Evolutionary conservation across 1,284 basidiomycete species (phyloP).

Genomic region (Athelia psychrophila): DNA sequence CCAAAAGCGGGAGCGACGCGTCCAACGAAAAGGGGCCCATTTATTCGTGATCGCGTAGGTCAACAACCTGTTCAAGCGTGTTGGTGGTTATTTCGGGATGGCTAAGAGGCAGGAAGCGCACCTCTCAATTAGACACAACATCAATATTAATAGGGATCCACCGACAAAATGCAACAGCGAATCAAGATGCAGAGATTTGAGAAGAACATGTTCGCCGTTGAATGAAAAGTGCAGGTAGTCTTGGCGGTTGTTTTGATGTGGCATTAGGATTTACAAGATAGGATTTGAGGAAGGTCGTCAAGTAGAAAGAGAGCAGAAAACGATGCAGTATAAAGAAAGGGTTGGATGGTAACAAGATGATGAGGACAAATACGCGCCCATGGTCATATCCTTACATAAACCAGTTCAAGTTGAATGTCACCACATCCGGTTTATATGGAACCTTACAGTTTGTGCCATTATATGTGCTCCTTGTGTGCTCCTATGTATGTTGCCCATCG

Average conservation of each 20-base stretch:
- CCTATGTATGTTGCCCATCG: no score
- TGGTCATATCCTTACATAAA: no score
- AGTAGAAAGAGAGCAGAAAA: no score
- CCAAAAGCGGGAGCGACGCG: conserved; percentile 38
- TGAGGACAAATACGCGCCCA: no score
- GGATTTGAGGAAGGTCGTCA: no score
- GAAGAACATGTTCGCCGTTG: conserved; percentile 53
- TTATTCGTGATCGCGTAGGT: conserved; percentile 46
- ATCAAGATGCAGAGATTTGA: conserved; percentile 46
- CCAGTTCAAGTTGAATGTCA: no score
- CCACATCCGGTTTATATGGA: no score
- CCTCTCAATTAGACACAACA: conserved; percentile 60
- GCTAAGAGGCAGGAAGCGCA: no score
- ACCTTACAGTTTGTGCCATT: no score
- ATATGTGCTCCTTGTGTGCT: no score
- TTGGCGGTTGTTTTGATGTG: conserved; percentile 41
- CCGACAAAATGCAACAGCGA: conserved; percentile 43
- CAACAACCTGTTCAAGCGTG: conserved; percentile 36
- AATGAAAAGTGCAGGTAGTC: conserved; percentile 55
- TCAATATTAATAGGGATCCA: conserved; percentile 41
- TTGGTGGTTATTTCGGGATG: background rate
- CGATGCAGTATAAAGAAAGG: no score
- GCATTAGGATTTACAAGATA: conserved; percentile 6
- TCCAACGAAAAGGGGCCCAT: conserved; percentile 36
- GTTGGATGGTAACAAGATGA: no score